phyloP scores from a whole-genome alignment of 2,329 filamentous ascomycete species.

The Byssochlamys sp. region DNA sequence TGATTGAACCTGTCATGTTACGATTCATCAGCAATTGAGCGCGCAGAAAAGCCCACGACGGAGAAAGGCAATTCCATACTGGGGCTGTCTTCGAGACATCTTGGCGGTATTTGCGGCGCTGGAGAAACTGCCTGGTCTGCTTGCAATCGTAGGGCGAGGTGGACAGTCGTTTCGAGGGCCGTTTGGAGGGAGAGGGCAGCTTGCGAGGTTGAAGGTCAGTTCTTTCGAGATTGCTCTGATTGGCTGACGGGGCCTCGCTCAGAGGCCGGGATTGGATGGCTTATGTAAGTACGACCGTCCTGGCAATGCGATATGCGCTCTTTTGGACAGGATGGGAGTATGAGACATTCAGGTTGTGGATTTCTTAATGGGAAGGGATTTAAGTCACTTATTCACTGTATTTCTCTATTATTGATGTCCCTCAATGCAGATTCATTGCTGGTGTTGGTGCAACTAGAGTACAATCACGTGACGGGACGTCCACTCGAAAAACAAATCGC shows the following conservation, averaged over 20 bases:
- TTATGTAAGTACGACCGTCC: not conserved
- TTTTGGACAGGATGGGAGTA: not conserved
- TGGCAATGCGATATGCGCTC: not conserved
- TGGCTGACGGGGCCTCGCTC: slow-evolving; percentile 16
- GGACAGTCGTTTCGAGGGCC: slow-evolving; percentile 4
- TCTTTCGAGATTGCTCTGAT: slow-evolving; percentile 25
- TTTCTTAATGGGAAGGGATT: not conserved
- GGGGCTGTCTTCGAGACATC: slow-evolving; percentile 24
- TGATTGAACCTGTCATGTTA: slow-evolving; percentile 70
- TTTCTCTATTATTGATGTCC: not conserved
- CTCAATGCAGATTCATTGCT: not conserved
- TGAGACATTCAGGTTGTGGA: not conserved
- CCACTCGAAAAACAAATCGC: slow-evolving; percentile 5
- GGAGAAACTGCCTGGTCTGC: not conserved
- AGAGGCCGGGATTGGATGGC: not conserved
- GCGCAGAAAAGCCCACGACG: slow-evolving; percentile 17
- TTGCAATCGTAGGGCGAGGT: not conserved
- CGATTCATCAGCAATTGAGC: slow-evolving; percentile 7
- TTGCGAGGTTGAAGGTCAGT: slow-evolving; percentile 24
- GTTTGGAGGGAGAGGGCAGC: slow-evolving; percentile 5
- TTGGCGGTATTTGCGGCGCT: slow-evolving; percentile 11
- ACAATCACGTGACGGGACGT: slow-evolving; percentile 3
- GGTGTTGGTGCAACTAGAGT: not conserved
- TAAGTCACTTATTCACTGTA: not conserved
- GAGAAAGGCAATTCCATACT: slow-evolving; percentile 13